Evolutionary conservation across 192 early-diverging fungal genomes (phyloP), one percentile per base, ranked within the genome.

Genomic region (Mortierella antarctica): DNA sequence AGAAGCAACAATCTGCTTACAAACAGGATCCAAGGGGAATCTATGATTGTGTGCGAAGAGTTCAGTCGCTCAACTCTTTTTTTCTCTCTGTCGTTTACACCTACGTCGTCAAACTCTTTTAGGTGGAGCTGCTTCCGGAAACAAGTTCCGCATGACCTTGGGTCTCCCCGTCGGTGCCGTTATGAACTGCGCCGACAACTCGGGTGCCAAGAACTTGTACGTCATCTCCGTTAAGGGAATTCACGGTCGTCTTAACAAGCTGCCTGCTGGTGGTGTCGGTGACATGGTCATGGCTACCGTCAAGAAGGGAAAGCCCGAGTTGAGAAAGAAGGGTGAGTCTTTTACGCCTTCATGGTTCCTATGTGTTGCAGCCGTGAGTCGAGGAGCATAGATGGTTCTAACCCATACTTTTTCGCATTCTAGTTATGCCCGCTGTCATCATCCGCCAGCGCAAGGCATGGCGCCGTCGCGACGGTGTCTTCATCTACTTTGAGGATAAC

Each of bases 111-210:
- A 40, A 45, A 11, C 18, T 21, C 20, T 55, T 47, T 56, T 80
- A 83, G 76, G 83, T 83, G 88, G 86, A 82, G 89, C 89, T 82
- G 88, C 90, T 87, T 88, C 94, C 68, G 96, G 96, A 82, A 95
- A 91, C 88, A 99, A 99, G 88, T 97, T 96, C 91, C 93, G 97
- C 84, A 99, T 99, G 97, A 96, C 97, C 85, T 93, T 99, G 81
- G 98, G 95, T 96, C 92, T 99, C 67, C 89, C 89, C 42, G 88
- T 89, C 58, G 87, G 89, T 88, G 98, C 98, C 61, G 95, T 99
- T 74, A 98, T 99, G 93, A 99, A 99, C 92, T 99, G 97, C 86
- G 98, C 98, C 68, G 98, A 99, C 88, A 99, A 99, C 96, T 98
- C 97, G 87, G 98, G 98, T 59, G 98, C 98, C 85, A 99, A 99